These are phyloP conservation scores for Barnettozyma californica DNA, from an alignment of 805 yeast genomes.

Conservation along the genomic window DNA sequence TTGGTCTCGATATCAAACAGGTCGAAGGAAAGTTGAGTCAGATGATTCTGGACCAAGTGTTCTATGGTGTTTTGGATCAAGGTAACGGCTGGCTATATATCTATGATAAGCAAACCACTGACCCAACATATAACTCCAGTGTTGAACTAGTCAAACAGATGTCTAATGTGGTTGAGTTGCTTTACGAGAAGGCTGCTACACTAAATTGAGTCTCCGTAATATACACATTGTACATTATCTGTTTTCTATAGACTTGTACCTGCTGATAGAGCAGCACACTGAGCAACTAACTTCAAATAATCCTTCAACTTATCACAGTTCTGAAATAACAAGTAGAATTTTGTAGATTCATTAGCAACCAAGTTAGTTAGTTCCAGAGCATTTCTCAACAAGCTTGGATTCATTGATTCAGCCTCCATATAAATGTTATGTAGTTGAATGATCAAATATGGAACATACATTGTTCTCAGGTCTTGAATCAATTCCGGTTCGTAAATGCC, in stretches of 20 bases:
- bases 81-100: conserved; percentile 96
- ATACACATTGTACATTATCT: background rate
- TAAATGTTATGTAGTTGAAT: conserved; percentile 60
- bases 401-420: conserved; percentile 33
- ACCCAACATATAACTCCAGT: conserved; percentile 83
- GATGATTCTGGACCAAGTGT: conserved; percentile 94
- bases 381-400: conserved; percentile 39
- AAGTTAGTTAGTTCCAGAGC: conserved; percentile 56
- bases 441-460: conserved; percentile 69
- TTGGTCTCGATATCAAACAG: conserved; percentile 81
- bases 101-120: conserved; percentile 83
- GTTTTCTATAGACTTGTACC: conserved; percentile 27
- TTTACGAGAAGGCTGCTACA: conserved; percentile 89
- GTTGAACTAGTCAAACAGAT: conserved; percentile 82
- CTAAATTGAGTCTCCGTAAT: conserved; percentile 43
- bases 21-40: conserved; percentile 93
- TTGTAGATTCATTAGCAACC: conserved; percentile 63
- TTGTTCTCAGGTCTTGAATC: conserved; percentile 50
- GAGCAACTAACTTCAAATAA: conserved; percentile 29
- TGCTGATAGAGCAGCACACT: conserved; percentile 54
- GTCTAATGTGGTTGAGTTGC: conserved; percentile 81
- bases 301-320: conserved; percentile 42
- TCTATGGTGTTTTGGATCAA: conserved; percentile 94
- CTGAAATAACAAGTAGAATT: conserved; percentile 57
- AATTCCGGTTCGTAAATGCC: conserved; percentile 33